A percentile compares a stretch with the other conserved stretches of the same genome.
Evolutionary conservation across 1,139 yeast species (phyloP).

Genomic region (Scheffersomyces insectosa): DNA sequence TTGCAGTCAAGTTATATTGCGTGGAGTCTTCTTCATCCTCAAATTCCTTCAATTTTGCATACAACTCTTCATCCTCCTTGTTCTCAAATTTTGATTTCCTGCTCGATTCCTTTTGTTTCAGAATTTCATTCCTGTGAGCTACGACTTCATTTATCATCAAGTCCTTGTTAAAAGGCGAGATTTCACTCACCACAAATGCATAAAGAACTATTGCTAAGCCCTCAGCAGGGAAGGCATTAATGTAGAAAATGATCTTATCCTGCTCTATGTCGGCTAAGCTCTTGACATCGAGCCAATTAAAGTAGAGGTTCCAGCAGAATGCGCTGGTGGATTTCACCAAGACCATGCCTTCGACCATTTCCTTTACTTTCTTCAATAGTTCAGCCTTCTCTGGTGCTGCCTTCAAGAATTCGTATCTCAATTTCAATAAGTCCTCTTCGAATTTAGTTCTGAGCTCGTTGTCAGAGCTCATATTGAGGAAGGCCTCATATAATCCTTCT

Average conservation of each 20-base stretch:
- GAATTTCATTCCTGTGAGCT: conserved; percentile 8
- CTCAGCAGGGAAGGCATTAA: conserved; percentile 57
- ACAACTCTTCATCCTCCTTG: conserved; percentile 8
- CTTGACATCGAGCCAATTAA: conserved; percentile 72
- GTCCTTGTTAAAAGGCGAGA: conserved; percentile 57
- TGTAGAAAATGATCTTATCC: conserved; percentile 47
- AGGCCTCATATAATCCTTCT: conserved; percentile 51
- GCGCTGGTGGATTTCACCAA: conserved; percentile 57
- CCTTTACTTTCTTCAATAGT: conserved; percentile 46
- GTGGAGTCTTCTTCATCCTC: conserved; percentile 16
- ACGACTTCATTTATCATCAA: conserved; percentile 12
- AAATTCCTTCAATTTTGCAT: conserved; percentile 18
- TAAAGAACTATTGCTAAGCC: conserved; percentile 66
- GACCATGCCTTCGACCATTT: conserved; percentile 72
- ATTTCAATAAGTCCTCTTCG: conserved; percentile 62
- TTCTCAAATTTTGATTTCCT: conserved; percentile 4
- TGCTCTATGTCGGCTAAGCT: conserved; percentile 52
- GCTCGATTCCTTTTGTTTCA: conserved; percentile 6
- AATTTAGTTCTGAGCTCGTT: conserved; percentile 57
- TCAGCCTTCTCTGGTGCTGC: conserved; percentile 39
- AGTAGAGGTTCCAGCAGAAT: conserved; percentile 71
- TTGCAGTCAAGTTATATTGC: conserved; percentile 36
- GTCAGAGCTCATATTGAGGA: conserved; percentile 63
- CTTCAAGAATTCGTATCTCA: conserved; percentile 54
- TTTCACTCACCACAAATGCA: conserved; percentile 63